Evolutionary conservation across 2,329 filamentous ascomycete genomes (phyloP).

Genomic region (Claviceps sp.): DNA sequence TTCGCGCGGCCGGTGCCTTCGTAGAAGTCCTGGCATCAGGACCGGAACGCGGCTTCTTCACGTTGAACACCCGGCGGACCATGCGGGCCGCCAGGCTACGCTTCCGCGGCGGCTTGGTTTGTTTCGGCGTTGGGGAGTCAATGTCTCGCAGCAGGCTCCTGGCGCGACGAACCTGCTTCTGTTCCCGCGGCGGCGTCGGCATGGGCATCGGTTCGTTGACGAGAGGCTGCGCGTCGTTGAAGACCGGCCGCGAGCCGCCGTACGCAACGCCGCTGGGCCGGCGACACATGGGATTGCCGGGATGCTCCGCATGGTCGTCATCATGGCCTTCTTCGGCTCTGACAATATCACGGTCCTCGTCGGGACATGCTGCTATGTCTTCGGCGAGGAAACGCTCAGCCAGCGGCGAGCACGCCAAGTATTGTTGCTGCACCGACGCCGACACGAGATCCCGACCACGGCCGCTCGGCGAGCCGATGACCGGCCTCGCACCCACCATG

Average conservation of each 20-base stretch:
- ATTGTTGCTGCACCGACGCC: conserved; percentile 14
- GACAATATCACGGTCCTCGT: conserved; percentile 35
- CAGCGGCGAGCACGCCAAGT: conserved; percentile 48
- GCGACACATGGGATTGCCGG: conserved; percentile 49
- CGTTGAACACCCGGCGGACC: conserved; percentile 41
- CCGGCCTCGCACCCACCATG: conserved; percentile 4
- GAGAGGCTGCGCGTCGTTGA: conserved; percentile 45
- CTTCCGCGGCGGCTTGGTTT: conserved; percentile 19
- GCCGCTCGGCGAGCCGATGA: conserved; percentile 3
- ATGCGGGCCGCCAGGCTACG: conserved; percentile 23
- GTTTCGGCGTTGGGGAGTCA: conserved; percentile 50
- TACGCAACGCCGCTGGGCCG: conserved; percentile 65
- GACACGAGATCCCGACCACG: conserved; percentile 3
- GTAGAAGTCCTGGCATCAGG: neutral
- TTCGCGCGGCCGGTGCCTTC: conserved; percentile 12
- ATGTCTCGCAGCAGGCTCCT: conserved; percentile 52
- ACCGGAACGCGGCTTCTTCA: conserved; percentile 31
- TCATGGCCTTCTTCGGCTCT: conserved; percentile 17
- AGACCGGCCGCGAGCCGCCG: conserved; percentile 54
- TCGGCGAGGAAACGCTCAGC: conserved; percentile 52
- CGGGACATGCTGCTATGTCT: conserved; percentile 52
- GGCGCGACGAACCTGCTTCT: conserved; percentile 41
- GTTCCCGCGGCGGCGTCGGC: conserved; percentile 31
- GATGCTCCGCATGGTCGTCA: conserved; percentile 20
- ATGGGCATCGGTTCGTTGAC: conserved; percentile 30